Conservation (phyloP, 2,329 filamentous ascomycete species). For the Herpotrichia juniperi region DNA sequence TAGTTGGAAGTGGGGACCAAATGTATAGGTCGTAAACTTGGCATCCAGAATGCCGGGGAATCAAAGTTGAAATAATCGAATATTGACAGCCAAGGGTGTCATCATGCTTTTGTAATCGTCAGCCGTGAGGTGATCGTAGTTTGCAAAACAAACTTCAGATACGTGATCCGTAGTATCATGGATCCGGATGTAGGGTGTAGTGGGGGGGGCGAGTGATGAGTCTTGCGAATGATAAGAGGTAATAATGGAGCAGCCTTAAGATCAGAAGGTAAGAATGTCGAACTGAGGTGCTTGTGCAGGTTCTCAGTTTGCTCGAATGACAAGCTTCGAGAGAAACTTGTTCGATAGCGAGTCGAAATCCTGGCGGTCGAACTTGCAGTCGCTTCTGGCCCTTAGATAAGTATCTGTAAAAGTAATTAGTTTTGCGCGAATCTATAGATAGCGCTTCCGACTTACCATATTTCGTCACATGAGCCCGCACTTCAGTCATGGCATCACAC, state of each 20-base stretch:
- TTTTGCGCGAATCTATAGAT: conserved; percentile 13
- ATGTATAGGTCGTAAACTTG: conserved; percentile 36
- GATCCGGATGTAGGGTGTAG: conserved; percentile 30
- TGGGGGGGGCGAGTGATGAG: conserved; percentile 34
- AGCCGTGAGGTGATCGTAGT: conserved; percentile 37
- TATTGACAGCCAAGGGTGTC: conserved; percentile 28
- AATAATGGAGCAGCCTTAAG: conserved; percentile 23
- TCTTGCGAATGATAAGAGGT: conserved; percentile 22
- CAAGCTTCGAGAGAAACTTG: conserved; percentile 95
- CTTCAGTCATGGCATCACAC: conserved; percentile 95
- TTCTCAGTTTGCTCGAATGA: conserved; percentile 85
- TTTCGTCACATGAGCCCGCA: conserved; percentile 88
- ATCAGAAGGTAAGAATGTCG: conserved; percentile 18
- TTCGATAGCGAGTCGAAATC: conserved; percentile 96
- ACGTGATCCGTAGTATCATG: conserved; percentile 39
- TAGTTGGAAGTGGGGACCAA: conserved; percentile 34
- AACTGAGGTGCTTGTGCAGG: conserved; percentile 7
- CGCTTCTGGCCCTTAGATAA: conserved; percentile 81
- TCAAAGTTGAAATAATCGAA: conserved; percentile 38
- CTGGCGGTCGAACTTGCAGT: conserved; percentile 83
- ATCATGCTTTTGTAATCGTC: conserved; percentile 39
- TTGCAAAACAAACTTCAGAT: conserved; percentile 33
- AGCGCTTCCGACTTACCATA: conserved; percentile 71
- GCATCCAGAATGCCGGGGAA: conserved; percentile 45
- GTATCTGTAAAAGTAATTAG: conserved; percentile 69